Conservation (phyloP, 371 early-diverging fungal species). For the Polyrhizophydium stewartii region DNA sequence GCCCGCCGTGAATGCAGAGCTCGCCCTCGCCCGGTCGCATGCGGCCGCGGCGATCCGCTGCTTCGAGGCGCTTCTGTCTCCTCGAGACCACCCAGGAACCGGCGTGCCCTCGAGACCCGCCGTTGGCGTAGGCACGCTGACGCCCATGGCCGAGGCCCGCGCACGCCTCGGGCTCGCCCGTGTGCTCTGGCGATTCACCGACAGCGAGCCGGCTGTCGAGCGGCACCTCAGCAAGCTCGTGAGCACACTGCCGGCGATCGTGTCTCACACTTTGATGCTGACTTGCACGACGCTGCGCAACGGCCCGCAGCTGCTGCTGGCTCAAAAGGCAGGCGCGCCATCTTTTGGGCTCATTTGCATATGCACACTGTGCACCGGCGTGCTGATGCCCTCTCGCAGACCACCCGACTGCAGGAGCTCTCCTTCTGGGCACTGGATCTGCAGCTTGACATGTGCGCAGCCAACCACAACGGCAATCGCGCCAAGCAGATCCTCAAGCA, state of each 20-base stretch:
- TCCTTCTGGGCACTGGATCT: constrained; percentile 1
- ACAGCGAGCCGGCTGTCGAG: background rate
- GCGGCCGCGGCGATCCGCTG: background rate
- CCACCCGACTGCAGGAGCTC: background rate
- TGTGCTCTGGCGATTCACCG: background rate
- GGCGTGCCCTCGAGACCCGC: too few species aligned
- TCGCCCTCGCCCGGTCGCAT: background rate
- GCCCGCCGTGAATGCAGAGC: too few species aligned
- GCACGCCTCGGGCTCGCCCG: background rate
- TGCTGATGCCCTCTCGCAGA: background rate
- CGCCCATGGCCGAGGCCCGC: background rate
- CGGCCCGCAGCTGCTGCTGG: background rate
- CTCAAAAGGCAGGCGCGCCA: background rate
- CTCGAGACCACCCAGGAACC: too few species aligned
- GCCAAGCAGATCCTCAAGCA: background rate
- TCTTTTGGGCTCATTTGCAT: too few species aligned
- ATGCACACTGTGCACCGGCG: too few species aligned
- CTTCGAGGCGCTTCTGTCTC: background rate
- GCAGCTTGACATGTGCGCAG: background rate
- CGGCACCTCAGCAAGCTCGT: background rate
- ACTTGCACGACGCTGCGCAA: background rate
- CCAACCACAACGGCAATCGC: background rate
- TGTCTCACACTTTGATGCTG: background rate
- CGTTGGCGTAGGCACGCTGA: background rate
- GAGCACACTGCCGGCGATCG: too few species aligned